Evolutionary conservation across 2,329 filamentous ascomycete genomes (phyloP), one percentile per base, ranked within the genome.

Genomic region (Ophiostoma sp.): DNA sequence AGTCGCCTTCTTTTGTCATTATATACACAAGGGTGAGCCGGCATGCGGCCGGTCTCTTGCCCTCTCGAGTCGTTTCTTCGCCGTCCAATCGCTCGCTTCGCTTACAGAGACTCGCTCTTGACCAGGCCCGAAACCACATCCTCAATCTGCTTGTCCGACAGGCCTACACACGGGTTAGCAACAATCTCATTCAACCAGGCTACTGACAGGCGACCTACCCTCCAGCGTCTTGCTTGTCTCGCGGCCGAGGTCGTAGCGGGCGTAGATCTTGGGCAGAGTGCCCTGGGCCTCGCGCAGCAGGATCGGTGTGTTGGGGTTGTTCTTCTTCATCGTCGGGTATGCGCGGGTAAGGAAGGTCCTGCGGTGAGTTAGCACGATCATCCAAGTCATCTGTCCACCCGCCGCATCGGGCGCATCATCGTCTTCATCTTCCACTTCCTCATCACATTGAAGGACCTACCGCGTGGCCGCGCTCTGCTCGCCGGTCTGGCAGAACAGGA

Each of bases 241-340:
- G 77, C 83, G 83, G 75, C 88, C 88, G 72, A 88, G 84, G 55
- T 88, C 95, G 82, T 97, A 99, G 90, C 96, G 89, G 78, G 95
- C 95, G 83, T 92, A 98, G 76, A 99, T 90, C 83, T 90, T 92
- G 76, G 96, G 95, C 81, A 92, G 86, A 72, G 93, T 93, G 80
- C 93, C 94, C 78, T 89, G 86, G 71, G 95, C 96, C 87, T 98
- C 96, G 81, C 96, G 93, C 80, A 99, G 91, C 87, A 99, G 87
- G 84, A 99, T 98, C 72, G 96, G 96, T 68, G 89, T 95, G 83
- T 93, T 87, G 73, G 96, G 96, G 86, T 99, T 99, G 88, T 95
- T 93, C 88, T 97, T 97, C 90, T 99, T 99, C 95, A 99, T 98
- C 75, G 93, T 96, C 64, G 96, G 96, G 84, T 99, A 99, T 77